phyloP scores from a whole-genome alignment of 2,329 filamentous ascomycete species.

The Pseudocercospora fuligena region DNA sequence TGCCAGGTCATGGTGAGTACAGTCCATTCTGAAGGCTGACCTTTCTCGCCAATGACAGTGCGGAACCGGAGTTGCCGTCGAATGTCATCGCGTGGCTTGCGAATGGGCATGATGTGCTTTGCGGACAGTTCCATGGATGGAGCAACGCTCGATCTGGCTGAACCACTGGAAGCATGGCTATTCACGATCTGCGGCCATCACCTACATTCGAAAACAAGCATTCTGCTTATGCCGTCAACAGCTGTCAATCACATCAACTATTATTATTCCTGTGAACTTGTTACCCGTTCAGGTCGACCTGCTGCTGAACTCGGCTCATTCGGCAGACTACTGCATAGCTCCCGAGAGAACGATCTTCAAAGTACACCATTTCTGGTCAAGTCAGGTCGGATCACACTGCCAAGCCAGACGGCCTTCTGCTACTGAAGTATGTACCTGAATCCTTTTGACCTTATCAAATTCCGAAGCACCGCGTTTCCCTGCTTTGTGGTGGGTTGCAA shows the following conservation, averaged over 20 bases:
- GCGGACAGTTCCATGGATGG: neutral
- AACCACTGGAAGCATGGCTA: neutral
- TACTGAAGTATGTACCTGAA: conserved; percentile 2
- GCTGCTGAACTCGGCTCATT: neutral
- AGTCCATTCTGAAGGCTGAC: neutral
- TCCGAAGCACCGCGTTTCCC: neutral
- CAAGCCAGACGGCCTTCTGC: conserved; percentile 4
- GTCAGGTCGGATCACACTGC: neutral
- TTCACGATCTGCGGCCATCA: neutral
- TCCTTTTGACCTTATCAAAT: neutral
- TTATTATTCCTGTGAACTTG: no score
- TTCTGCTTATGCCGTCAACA: neutral
- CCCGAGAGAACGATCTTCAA: conserved; percentile 5
- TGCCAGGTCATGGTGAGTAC: neutral
- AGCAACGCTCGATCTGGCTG: neutral
- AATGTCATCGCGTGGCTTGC: neutral
- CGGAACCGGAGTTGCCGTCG: neutral
- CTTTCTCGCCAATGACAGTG: no score
- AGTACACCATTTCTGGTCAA: neutral
- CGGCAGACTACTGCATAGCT: conserved; percentile 1
- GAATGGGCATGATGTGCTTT: neutral
- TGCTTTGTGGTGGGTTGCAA: neutral
- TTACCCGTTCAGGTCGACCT: neutral
- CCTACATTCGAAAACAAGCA: neutral
- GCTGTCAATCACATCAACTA: neutral